These are phyloP conservation scores for Wickerhamiella allomyrinae DNA, from an alignment of 805 yeast species.

Conservation along the genomic window DNA sequence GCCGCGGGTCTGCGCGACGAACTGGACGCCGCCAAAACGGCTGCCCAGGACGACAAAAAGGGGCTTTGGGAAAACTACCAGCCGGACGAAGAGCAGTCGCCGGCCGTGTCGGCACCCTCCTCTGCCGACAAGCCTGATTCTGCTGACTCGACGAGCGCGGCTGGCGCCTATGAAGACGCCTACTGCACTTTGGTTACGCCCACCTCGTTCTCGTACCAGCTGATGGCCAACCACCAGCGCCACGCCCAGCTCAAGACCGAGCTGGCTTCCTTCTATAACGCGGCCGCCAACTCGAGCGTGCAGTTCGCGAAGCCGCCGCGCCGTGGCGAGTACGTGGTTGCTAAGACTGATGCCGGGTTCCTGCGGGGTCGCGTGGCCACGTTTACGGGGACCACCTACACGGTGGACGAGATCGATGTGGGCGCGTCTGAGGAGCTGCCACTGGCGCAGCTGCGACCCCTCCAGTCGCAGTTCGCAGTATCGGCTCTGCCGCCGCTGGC, in stretches of 20 bases:
- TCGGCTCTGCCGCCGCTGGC: constrained; percentile 38
- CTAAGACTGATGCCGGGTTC: constrained; percentile 39
- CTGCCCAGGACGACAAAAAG: constrained; percentile 38
- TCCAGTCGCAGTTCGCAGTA: constrained; percentile 37
- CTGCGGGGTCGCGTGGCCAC: constrained; percentile 38
- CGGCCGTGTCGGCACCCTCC: constrained; percentile 11
- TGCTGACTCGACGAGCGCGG: constrained; percentile 10
- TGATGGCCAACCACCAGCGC: constrained; percentile 13
- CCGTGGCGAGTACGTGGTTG: constrained; percentile 41
- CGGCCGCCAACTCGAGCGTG: constrained; percentile 21
- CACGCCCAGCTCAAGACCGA: constrained; percentile 16
- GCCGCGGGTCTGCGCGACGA: constrained; percentile 42
- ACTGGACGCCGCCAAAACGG: constrained; percentile 45
- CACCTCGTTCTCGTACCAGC: constrained; percentile 8
- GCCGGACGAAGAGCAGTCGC: constrained; percentile 19
- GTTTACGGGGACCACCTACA: constrained; percentile 29
- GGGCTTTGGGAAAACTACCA: constrained; percentile 61
- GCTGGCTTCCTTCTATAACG: constrained; percentile 19
- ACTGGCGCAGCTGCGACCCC: constrained; percentile 32
- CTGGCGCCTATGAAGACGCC: constrained; percentile 24
- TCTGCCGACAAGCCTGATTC: constrained; percentile 12
- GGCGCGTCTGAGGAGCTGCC: constrained; percentile 32
- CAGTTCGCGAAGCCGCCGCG: constrained; percentile 29
- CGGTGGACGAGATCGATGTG: neutral
- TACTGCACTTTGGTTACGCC: constrained; percentile 21